Evolutionary conservation across 257 asterid genomes (phyloP).

Genomic region (Nicotiana knightiana): DNA sequence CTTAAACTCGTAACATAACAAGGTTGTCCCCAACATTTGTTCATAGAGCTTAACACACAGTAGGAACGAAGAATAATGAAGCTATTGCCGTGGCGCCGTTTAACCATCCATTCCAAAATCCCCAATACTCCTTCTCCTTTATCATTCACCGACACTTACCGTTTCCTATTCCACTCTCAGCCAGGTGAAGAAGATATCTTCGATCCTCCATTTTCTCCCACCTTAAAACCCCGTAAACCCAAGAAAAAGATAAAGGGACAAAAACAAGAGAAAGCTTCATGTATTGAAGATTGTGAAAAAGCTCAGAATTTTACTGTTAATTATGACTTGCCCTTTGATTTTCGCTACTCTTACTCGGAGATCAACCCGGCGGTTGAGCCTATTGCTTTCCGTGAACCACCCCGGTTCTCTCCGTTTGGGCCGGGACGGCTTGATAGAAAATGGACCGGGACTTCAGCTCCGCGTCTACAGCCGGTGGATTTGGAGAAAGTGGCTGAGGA

Average conservation of each 20-base stretch:
- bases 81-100: slow-evolving; percentile 42
- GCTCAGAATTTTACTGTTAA: slow-evolving; percentile 20
- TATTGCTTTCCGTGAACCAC: slow-evolving; percentile 72
- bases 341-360: slow-evolving; percentile 80
- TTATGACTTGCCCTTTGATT: slow-evolving; percentile 70
- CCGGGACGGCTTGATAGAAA: slow-evolving; percentile 75
- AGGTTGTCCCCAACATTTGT: neutral
- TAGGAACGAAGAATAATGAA: slow-evolving; percentile 25
- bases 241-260: neutral
- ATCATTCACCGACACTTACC: slow-evolving; percentile 11
- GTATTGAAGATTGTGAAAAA: neutral
- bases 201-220: slow-evolving; percentile 69
- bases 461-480: slow-evolving; percentile 31
- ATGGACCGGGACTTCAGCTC: slow-evolving; percentile 81
- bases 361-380: slow-evolving; percentile 52
- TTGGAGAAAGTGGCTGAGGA: slow-evolving; percentile 46
- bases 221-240: slow-evolving; percentile 18
- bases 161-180: slow-evolving; percentile 22
- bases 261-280: slow-evolving; percentile 12
- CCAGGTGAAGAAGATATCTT: slow-evolving; percentile 18
- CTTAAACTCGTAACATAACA: no score
- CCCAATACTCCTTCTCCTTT: neutral
- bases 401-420: slow-evolving; percentile 75
- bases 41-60: neutral
- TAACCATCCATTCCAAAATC: slow-evolving; percentile 10